Evolutionary conservation across 306 rosid species (phyloP).

Genomic region (Fagus sylvatica): DNA sequence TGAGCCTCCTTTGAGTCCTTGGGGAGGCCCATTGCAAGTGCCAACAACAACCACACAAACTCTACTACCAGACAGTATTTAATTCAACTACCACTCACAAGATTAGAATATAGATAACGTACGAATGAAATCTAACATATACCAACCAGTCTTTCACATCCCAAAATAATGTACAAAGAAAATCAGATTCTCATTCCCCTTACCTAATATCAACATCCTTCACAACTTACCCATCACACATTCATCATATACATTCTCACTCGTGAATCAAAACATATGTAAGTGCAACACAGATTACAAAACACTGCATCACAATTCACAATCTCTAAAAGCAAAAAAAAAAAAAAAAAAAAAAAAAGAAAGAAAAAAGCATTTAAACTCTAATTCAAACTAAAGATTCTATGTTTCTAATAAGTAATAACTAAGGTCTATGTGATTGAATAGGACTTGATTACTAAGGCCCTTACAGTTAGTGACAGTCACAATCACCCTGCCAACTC

Average conservation of each 20-base stretch:
- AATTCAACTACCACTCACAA: too few species aligned
- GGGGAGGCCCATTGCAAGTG: too few species aligned
- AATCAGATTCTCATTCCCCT: neutral
- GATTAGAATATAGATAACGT: too few species aligned
- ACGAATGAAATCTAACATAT: too few species aligned
- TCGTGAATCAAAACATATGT: neutral
- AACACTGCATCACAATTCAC: neutral
- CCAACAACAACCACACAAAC: too few species aligned
- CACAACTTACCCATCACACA: neutral
- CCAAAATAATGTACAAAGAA: too few species aligned
- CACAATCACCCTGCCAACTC: constrained; percentile 81
- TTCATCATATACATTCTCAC: neutral
- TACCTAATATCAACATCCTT: neutral
- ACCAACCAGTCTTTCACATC: too few species aligned
- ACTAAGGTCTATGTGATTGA: too few species aligned
- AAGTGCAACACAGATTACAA: neutral
- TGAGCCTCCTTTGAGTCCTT: too few species aligned
- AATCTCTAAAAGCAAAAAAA: neutral
- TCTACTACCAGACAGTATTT: too few species aligned
- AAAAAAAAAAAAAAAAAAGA: too few species aligned
- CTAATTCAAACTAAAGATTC: neutral
- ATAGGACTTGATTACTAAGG: too few species aligned
- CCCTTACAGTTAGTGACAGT: neutral
- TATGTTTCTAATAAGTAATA: neutral
- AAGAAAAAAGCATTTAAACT: neutral